Percentiles rank a stretch among this genome's conserved stretches.
phyloP scores from a whole-genome alignment of 2,329 filamentous ascomycete species.

The Cladophialophora carrionii region DNA sequence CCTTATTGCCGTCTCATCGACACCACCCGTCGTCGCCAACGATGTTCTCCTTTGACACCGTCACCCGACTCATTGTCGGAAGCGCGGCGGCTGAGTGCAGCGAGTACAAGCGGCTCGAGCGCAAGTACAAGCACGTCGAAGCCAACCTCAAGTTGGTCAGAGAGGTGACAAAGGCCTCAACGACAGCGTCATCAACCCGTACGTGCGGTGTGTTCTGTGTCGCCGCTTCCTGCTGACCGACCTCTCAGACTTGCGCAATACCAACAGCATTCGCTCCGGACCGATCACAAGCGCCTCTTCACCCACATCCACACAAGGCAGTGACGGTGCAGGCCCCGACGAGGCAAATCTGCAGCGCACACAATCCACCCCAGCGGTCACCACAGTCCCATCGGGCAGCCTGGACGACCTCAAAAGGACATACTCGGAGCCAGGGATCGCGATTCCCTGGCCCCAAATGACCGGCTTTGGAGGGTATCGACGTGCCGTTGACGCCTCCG shows the following conservation, averaged over 20 bases:
- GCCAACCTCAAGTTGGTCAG: slow-evolving; percentile 25
- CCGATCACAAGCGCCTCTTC: background rate
- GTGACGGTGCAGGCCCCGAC: background rate
- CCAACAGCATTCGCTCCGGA: background rate
- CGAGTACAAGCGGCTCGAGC: slow-evolving; percentile 28
- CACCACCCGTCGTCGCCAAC: background rate
- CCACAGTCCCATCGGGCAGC: background rate
- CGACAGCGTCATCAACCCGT: slow-evolving; percentile 19
- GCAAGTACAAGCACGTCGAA: slow-evolving; percentile 26
- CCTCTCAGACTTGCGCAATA: slow-evolving; percentile 1
- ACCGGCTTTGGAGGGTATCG: slow-evolving; percentile 37
- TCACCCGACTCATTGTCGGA: slow-evolving; percentile 7
- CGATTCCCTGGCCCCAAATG: slow-evolving; percentile 32
- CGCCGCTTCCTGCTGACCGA: background rate
- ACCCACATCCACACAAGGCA: background rate
- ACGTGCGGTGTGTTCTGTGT: slow-evolving; percentile 1
- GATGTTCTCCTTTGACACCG: slow-evolving; percentile 1
- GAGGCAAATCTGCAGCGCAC: slow-evolving; percentile 1
- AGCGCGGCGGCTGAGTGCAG: slow-evolving; percentile 19
- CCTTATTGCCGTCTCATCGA: background rate
- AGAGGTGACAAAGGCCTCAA: slow-evolving; percentile 25
- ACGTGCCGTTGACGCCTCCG: slow-evolving; percentile 31
- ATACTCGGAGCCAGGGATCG: slow-evolving; percentile 32
- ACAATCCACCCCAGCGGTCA: background rate
- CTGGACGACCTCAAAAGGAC: slow-evolving; percentile 9